These are phyloP conservation scores for Acanthamoeba quina DNA, from an alignment of 208 protist genomes.

Conservation along the genomic window DNA sequence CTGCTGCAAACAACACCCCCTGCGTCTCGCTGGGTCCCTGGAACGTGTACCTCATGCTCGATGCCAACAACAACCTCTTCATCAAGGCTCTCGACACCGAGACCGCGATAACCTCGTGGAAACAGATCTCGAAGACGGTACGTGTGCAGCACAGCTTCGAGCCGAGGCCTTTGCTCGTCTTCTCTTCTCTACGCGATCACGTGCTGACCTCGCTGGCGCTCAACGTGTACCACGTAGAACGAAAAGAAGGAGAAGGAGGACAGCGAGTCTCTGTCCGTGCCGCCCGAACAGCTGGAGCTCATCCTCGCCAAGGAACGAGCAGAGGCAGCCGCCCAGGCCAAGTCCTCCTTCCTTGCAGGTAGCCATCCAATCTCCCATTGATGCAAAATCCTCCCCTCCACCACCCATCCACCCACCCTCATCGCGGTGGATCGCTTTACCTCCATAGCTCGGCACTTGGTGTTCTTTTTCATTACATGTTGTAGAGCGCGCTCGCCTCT, in stretches of 20 bases:
- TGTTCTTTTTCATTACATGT: not conserved
- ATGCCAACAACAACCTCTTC: conserved; percentile 58
- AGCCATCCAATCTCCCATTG: not conserved
- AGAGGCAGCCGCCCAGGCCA: conserved; percentile 57
- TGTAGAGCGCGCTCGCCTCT: not conserved
- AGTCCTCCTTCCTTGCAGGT: conserved; percentile 64
- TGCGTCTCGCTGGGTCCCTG: conserved; percentile 22
- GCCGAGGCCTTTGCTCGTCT: not conserved
- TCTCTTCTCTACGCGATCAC: not conserved
- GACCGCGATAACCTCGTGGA: not conserved
- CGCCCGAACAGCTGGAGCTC: conserved; percentile 57
- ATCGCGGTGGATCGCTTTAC: too few species aligned
- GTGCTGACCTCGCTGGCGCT: not conserved
- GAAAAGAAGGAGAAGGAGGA: not conserved
- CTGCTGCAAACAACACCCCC: not conserved
- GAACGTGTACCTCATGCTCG: conserved; percentile 36
- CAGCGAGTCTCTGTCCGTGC: not conserved
- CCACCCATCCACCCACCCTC: too few species aligned
- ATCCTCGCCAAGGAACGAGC: conserved; percentile 70
- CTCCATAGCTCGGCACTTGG: not conserved
- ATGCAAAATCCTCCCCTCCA: too few species aligned
- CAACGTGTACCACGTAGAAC: not conserved
- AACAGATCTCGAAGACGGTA: not conserved
- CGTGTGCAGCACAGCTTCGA: not conserved
- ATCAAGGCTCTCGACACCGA: conserved; percentile 28